Conservation (phyloP, 2,329 filamentous ascomycete genomes). For the Atkinsonella texensis region DNA sequence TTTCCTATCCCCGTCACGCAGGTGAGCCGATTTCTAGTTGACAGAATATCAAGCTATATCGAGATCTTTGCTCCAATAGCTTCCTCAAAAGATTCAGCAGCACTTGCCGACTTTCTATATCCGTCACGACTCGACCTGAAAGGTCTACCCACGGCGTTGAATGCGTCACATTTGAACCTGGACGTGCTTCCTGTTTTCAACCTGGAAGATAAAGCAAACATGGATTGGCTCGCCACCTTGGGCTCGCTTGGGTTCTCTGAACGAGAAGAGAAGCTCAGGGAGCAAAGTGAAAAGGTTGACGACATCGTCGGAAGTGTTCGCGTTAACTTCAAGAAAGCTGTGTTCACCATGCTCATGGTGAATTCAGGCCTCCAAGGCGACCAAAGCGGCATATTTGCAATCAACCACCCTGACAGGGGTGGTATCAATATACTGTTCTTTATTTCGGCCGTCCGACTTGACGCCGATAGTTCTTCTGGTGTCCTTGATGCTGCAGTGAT, state of each 20-base stretch:
- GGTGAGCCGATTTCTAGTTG: constrained; percentile 27
- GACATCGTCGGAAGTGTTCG: constrained; percentile 20
- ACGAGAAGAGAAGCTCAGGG: constrained; percentile 27
- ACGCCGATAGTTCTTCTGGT: constrained; percentile 28
- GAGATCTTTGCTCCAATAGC: constrained; percentile 29
- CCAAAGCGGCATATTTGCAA: constrained; percentile 31
- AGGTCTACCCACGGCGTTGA: constrained; percentile 24
- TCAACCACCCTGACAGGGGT: constrained; percentile 23
- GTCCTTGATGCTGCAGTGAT: constrained; percentile 36
- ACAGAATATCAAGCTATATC: constrained; percentile 30
- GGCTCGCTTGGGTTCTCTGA: constrained; percentile 28
- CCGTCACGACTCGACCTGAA: constrained; percentile 19
- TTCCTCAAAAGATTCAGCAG: constrained; percentile 11
- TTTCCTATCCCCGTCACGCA: constrained; percentile 30
- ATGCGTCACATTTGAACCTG: constrained; percentile 31
- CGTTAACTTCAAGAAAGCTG: constrained; percentile 35
- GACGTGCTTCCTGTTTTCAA: constrained; percentile 31
- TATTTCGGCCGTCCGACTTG: constrained; percentile 31
- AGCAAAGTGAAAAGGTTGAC: constrained; percentile 11
- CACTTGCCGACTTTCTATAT: constrained; percentile 24
- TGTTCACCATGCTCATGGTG: constrained; percentile 35
- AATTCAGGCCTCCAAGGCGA: constrained; percentile 32
- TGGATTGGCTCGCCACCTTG: constrained; percentile 27
- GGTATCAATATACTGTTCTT: constrained; percentile 27
- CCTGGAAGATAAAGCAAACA: constrained; percentile 19